Conservation (phyloP, 495 filamentous ascomycete species). For the Glonium stellatum region DNA sequence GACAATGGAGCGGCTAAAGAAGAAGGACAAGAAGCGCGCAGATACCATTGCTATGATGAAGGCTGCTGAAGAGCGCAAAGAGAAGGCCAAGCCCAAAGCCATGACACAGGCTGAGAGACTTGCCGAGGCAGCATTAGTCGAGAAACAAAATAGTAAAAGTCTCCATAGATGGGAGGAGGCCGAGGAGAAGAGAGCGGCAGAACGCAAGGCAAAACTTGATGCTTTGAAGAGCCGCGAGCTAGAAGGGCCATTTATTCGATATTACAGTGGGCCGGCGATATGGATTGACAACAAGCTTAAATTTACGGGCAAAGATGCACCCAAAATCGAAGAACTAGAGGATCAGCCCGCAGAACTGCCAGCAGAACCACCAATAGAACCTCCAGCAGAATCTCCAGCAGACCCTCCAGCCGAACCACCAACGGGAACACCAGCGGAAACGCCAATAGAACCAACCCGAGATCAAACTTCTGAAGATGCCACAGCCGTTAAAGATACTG, state of each 20-base stretch:
- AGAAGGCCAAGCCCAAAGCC: slow-evolving; percentile 61
- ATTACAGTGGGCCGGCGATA: slow-evolving; percentile 82
- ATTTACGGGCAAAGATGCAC: slow-evolving; percentile 47
- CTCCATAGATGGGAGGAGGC: slow-evolving; percentile 89
- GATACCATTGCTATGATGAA: slow-evolving; percentile 80
- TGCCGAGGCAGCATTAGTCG: slow-evolving; percentile 72
- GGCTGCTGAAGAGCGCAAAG: slow-evolving; percentile 71
- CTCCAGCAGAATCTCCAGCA: not conserved
- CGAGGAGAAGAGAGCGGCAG: slow-evolving; percentile 78
- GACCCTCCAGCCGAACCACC: not conserved
- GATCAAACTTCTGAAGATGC: not conserved
- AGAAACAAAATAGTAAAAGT: slow-evolving; percentile 81
- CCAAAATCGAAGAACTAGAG: slow-evolving; percentile 56
- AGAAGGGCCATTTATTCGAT: slow-evolving; percentile 83
- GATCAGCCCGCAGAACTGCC: slow-evolving; percentile 31
- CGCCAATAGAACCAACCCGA: not conserved
- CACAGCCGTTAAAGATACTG: not conserved
- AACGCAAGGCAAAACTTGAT: slow-evolving; percentile 70
- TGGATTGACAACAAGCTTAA: slow-evolving; percentile 69
- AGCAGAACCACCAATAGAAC: not conserved
- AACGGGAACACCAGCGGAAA: not conserved
- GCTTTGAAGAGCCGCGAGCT: slow-evolving; percentile 79
- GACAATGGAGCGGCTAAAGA: slow-evolving; percentile 73
- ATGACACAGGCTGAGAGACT: slow-evolving; percentile 90
- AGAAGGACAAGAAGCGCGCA: slow-evolving; percentile 71